Conservation (phyloP, 352 stramenopile genomes). For the Pythium pyrilobum region DNA sequence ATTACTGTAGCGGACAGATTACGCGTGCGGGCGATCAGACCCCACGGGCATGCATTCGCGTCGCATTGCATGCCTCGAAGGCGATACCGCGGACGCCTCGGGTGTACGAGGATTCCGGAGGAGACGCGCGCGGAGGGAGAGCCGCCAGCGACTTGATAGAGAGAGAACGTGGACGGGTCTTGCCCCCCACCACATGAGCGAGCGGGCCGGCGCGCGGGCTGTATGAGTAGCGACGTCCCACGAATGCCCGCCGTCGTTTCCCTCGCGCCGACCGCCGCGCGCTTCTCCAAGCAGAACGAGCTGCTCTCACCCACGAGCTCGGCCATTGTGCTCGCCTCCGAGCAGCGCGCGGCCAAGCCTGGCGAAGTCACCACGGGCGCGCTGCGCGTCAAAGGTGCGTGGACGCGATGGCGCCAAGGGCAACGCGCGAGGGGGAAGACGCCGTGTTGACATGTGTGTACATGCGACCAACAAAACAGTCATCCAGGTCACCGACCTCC, state of each 20-base stretch:
- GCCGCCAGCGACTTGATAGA: too few relatives aligned
- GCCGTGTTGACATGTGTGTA: background rate
- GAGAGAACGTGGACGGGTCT: too few relatives aligned
- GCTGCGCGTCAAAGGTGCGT: conserved; percentile 53
- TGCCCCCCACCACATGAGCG: conserved; percentile 6
- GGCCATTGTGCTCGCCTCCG: conserved; percentile 43
- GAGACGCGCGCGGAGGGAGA: too few relatives aligned
- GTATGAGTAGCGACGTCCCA: conserved; percentile 12
- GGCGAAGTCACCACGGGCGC: conserved; percentile 39
- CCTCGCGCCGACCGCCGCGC: background rate
- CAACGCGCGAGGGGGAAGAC: too few relatives aligned
- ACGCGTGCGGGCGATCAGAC: too few relatives aligned
- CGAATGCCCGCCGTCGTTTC: conserved; percentile 12
- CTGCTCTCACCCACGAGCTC: conserved; percentile 42
- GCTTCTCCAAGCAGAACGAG: conserved; percentile 24
- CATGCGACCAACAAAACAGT: conserved; percentile 1
- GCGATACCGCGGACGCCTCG: too few relatives aligned
- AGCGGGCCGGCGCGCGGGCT: conserved; percentile 4
- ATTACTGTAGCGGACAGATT: too few relatives aligned
- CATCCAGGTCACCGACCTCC: conserved; percentile 24
- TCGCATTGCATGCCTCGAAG: too few relatives aligned
- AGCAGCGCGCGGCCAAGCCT: conserved; percentile 39
- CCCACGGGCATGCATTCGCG: too few relatives aligned
- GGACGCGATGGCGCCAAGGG: too few relatives aligned
- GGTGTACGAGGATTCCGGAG: too few relatives aligned